Base-by-base conservation (phyloP, 2,329 filamentous ascomycete genomes). In the Microascus cirrosus region DNA sequence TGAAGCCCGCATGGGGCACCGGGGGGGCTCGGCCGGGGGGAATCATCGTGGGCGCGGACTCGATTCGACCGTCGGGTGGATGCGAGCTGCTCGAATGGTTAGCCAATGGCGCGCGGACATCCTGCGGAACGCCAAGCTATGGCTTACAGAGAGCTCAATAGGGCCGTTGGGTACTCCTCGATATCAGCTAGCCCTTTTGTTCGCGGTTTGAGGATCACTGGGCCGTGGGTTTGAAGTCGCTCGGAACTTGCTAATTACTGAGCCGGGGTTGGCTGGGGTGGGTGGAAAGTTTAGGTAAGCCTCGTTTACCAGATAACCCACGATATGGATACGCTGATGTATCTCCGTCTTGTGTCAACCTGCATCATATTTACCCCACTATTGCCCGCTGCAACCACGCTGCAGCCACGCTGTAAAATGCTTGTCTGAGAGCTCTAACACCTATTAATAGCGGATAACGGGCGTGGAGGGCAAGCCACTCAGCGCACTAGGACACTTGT, bases 1-100 rank as follows among this genome's bases (percentile, higher is more conserved):
- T 69, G 55, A 73, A 71, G 45, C 76, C 74, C 61, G 80, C 78
- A 63, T 79, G 77, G 62, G 79, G 76, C 65, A 73, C 67, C 1
- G 73, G 73, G 56, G 72, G 71, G 63, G 70, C 59, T 35, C 60
- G 59, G n/a, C 58, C 56, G 18, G 59, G 58, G 4, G 60, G 59
- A 32, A 60, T 57, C 57, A 59, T 57, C 35, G 48, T 58, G 1
- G 39, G 39, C 4, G 35, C 45, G 45, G 45, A 12, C 52, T 45
- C 22, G 7, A 45, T 50, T 50, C 45, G 45, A 50, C 11, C n/a
- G 45, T 22, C 45, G n/a, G 45, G 50, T 25, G 53, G 35, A 15
- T 34, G 39, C 25, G 20, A 11, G 54, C 35, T 50, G 22, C 12
- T 11, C 45, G 24, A 8, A 11, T 36, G 34, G 53, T 54, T 13